Conservation (phyloP, 176 grass and related monocot species). For the Puccinellia tenuiflora region DNA sequence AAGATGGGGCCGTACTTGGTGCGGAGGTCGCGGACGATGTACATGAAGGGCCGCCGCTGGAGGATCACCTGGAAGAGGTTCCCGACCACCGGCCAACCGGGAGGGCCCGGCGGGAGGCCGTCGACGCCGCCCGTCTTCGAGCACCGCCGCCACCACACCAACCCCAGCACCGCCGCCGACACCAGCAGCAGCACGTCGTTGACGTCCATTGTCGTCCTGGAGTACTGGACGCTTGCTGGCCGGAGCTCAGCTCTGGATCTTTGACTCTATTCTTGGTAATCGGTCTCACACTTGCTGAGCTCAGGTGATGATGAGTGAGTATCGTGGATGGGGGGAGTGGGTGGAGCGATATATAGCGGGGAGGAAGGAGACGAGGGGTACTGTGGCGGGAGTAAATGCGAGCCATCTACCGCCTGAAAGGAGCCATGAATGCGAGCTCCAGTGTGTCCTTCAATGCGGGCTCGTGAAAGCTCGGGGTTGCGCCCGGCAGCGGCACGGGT, state of each 20-base stretch:
- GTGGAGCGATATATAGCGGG: conserved; percentile 35
- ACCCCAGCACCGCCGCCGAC: conserved; percentile 30
- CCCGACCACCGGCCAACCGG: conserved; percentile 89
- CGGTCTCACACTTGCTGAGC: not conserved
- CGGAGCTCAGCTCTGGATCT: not conserved
- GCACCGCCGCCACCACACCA: conserved; percentile 77
- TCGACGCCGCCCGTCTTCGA: conserved; percentile 43
- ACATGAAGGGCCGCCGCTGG: conserved; percentile 91
- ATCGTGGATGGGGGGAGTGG: not conserved
- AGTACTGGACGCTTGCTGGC: not conserved
- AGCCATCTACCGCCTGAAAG: conserved; percentile 48
- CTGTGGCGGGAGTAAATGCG: conserved; percentile 29
- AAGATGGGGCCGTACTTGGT: conserved; percentile 84
- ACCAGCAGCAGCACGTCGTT: conserved; percentile 52
- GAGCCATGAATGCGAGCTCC: conserved; percentile 41
- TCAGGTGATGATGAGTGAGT: not conserved
- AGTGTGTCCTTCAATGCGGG: conserved; percentile 28
- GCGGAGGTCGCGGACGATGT: conserved; percentile 83
- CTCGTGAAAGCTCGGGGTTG: not conserved
- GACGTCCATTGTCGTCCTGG: conserved; percentile 35
- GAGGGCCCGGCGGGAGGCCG: conserved; percentile 69
- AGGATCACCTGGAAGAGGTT: conserved; percentile 95
- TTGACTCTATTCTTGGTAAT: not conserved
- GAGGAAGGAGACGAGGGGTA: not conserved
- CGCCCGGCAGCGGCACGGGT: not conserved